Evolutionary conservation across 2,329 filamentous ascomycete species (phyloP), one percentile per base, ranked within the genome.

Genomic region (Pseudogymnoascus sp.): DNA sequence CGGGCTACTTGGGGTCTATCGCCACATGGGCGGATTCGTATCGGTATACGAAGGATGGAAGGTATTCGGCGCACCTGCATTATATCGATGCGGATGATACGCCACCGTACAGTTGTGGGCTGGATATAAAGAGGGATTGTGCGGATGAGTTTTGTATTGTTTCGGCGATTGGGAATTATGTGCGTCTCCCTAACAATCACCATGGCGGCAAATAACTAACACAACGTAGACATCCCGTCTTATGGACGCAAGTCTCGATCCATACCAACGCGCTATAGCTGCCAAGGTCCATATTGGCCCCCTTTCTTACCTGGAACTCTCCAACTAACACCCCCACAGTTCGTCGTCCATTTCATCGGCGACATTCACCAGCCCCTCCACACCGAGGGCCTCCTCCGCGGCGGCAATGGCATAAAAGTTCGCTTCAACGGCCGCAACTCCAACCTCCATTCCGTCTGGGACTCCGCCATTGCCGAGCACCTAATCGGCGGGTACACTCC

Each of bases 391-490:
- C 80, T 86, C 6, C 77, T 79, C 2, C 74, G 79, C 20, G 88
- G 88, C 60, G 88, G 88, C 0, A 91, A 91, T 66, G 79, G 80
- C 9, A 87, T 91, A 66, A 71, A 77, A 12, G 87, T 91, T 1
- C 75, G 74, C 14, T 91, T 85, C 74, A 76, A 84, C 25, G 79
- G 78, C 2, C 71, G 73, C 30, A 72, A 76, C 28, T 78, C 81
- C 61, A 91, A 91, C 69, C 77, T 91, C 41, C 88, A 91, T 69
- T 80, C 86, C 62, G 82, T 90, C 14, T 91, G 88, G 88, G 88
- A 91, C 69, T 83, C 81, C 60, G 82, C 80, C 65, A 90, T 90
- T 64, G 79, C 83, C 0, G 85, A 88, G 73, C 82, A 85, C 68
- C 74, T 82, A 67, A 75, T 87, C 1, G 85, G 85, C 2, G 82